Evolutionary conservation across 768 basidiomycete genomes (phyloP).

Genomic region (Pisolithus microcarpus): DNA sequence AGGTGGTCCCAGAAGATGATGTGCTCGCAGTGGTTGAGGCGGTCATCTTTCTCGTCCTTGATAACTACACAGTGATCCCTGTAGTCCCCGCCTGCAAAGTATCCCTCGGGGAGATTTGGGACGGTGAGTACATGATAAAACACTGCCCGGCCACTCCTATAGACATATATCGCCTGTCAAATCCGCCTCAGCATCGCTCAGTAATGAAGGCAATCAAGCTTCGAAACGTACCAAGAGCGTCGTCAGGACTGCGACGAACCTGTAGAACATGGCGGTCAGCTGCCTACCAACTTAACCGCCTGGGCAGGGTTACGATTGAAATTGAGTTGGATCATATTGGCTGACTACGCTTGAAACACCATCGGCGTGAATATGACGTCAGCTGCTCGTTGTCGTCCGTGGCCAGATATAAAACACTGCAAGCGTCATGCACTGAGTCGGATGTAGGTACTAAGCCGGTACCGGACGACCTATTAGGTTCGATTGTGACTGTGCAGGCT

Average conservation of each 20-base stretch:
- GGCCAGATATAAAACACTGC: too few species aligned
- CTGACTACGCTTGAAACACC: too few species aligned
- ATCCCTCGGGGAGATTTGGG: conserved; percentile 41
- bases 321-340: too few species aligned
- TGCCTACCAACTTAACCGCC: neutral
- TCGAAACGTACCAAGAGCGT: conserved; percentile 8
- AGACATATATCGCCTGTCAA: conserved; percentile 37
- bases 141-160: conserved; percentile 36
- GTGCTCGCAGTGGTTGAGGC: conserved; percentile 55
- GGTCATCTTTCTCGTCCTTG: conserved; percentile 23
- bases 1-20: conserved; percentile 56
- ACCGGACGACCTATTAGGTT: too few species aligned
- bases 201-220: neutral
- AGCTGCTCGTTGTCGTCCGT: too few species aligned
- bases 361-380: too few species aligned
- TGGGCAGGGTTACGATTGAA: too few species aligned
- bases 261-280: conserved; percentile 8
- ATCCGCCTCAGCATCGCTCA: neutral
- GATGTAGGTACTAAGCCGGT: too few species aligned
- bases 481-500: too few species aligned
- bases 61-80: conserved; percentile 39
- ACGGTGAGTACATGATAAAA: conserved; percentile 36
- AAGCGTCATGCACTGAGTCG: too few species aligned
- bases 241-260: conserved; percentile 1
- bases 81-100: conserved; percentile 46